Base-by-base conservation (phyloP, 805 yeast genomes). In the Yarrowia sp. region DNA sequence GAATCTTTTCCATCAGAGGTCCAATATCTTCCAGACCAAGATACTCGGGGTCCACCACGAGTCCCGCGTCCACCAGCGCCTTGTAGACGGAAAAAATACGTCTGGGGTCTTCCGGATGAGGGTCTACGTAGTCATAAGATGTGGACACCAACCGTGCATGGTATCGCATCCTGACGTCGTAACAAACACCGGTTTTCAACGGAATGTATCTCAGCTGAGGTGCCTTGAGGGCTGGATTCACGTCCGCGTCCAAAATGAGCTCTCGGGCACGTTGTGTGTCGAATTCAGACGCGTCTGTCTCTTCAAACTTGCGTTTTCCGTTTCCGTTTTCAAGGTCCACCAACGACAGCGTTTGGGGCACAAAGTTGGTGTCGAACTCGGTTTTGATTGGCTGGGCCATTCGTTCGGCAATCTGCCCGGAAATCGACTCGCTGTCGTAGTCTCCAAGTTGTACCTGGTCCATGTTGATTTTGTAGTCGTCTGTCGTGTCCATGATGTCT, bases 21-120 rank as follows among this genome's bases (percentile, higher is more conserved):
- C 98, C 98, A 65, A 93, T 85, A 32, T 89, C 86, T 61, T 87
- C 89, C 7, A 82, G 76, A 7, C 87, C 92, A 2, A 88, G 82
- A 58, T 92, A 78, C 10, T 88, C 82, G 16, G 90, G 88, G 73
- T 93, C 98, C 38, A 79, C 83, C 65, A 95, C 87, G 16, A 95
- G 80, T 0, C 99, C 99, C 40, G 95, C 92, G 72, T 95, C 98
- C 0, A 97, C 98, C 48, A 95, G 81, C 44, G 89, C 88, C 77
- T 95, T 92, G 78, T 95, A 95, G 52, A 95, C 90, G 65, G 98
- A 82, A 76, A 92, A 95, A 38, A 93, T 92, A 70, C 99, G 85
- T 67, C 99, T 82, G 11, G 99, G 99, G 73, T 95, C 99, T 75
- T 95, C 99, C 4, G 99, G 99, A 74, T 95, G 99, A 1, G 98